Evolutionary conservation across 2,329 filamentous ascomycete species (phyloP), one percentile per base, ranked within the genome.

Genomic region (Diaporthe australafricana): DNA sequence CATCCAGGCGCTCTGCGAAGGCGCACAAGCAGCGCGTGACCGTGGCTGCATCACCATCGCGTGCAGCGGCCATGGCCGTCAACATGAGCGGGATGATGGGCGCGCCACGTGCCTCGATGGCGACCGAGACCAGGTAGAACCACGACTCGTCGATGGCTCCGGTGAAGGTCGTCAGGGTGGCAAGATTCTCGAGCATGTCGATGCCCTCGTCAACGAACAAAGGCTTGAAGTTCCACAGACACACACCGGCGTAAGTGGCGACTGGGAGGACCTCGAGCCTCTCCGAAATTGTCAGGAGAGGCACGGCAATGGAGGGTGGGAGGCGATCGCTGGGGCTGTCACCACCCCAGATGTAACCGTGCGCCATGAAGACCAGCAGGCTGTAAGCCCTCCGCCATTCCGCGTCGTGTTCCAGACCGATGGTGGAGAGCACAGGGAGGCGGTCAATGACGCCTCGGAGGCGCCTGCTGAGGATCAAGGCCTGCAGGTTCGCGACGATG

Each of bases 361-460:
- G 96, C 45, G 95, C 89, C 83, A 98, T 94, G 83, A 98, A 98
- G 72, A 91, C 93, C 71, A 99, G 87, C 68, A 98, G 87, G 72
- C 93, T 93, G 84, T 98, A 98, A 74, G 96, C 96, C 78, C 96
- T 90, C 78, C 94, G 91, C 96, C 96, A 98, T 87, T 99, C 95
- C 72, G 93, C 88, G 77, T 96, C 94, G 75, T 93, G 91, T 82
- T 93, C 89, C 77, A 99, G 90, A 78, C 93, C 91, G 75, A 91
- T 87, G 57, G 95, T 97, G 68, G 93, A 94, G 74, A 99, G 90
- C 69, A 97, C 87, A 9, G 96, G 95, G 73, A 99, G 88, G 55
- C 88, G 87, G 76, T 98, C 92, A 72, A 98, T 89, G 73, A 95
- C 90, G 65, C 91, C 89, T 56, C 94, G 92, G 74, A 99, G 86